phyloP scores from a whole-genome alignment of 2,329 filamentous ascomycete species.

The Drechslerella dactyloides region DNA sequence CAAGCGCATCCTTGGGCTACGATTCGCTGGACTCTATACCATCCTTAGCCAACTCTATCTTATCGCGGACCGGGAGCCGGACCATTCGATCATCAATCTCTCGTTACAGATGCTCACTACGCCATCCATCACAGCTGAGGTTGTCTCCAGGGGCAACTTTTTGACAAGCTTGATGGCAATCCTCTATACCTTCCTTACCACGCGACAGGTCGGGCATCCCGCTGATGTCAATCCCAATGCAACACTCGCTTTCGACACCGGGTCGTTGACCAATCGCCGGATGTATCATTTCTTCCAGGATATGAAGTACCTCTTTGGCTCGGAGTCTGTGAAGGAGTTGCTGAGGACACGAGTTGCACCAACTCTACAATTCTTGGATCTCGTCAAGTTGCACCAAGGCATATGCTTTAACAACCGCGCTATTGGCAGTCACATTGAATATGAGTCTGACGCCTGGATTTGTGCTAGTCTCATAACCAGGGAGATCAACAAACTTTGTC shows the following conservation, averaged over 20 bases:
- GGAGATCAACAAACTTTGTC: constrained; percentile 90
- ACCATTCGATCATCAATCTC: constrained; percentile 97
- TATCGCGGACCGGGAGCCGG: constrained; percentile 92
- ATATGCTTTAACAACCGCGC: constrained; percentile 94
- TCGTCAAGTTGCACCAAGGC: constrained; percentile 94
- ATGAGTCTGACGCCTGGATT: constrained; percentile 98
- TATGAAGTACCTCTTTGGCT: constrained; percentile 86
- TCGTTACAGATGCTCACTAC: constrained; percentile 96
- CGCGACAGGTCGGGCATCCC: constrained; percentile 91
- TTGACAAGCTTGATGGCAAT: constrained; percentile 94
- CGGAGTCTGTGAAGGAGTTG: constrained; percentile 83
- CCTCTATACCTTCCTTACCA: constrained; percentile 95
- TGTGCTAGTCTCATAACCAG: constrained; percentile 91
- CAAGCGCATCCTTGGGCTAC: constrained; percentile 87
- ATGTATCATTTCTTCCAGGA: constrained; percentile 99
- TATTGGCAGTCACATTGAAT: constrained; percentile 94
- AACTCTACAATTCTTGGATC: constrained; percentile 88
- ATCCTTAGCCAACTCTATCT: constrained; percentile 91
- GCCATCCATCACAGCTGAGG: constrained; percentile 92
- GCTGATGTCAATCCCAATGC: constrained; percentile 85
- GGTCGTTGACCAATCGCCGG: constrained; percentile 89
- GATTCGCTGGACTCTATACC: constrained; percentile 95
- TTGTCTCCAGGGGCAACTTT: constrained; percentile 94
- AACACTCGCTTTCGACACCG: constrained; percentile 88
- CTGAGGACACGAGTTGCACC: constrained; percentile 85